phyloP scores from a whole-genome alignment of 345 rosid species.

The Xanthoceras sorbifolium region DNA sequence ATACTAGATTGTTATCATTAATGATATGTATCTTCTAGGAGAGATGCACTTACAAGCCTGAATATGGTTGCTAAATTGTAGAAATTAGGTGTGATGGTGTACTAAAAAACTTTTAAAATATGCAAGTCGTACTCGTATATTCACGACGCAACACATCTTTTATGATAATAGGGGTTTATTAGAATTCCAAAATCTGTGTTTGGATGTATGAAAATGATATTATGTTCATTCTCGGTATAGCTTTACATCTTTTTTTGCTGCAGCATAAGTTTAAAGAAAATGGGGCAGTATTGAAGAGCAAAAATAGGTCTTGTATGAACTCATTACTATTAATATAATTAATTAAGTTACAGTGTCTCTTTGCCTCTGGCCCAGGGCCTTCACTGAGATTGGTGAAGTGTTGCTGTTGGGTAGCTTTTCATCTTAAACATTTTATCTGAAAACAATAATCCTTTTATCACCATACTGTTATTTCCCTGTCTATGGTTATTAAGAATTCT shows the following conservation, averaged over 20 bases:
- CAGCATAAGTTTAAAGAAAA: background rate
- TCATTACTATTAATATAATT: background rate
- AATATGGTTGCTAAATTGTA: background rate
- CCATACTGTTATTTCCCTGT: background rate
- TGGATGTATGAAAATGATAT: background rate
- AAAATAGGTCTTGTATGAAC: background rate
- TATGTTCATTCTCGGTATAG: background rate
- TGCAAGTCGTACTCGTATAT: background rate
- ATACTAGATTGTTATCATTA: background rate
- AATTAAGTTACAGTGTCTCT: background rate
- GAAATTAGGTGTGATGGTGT: background rate
- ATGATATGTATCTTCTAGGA: background rate
- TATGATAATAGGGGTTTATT: background rate
- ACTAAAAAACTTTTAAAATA: background rate
- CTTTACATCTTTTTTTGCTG: background rate
- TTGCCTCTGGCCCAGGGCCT: background rate
- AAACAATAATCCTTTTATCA: background rate
- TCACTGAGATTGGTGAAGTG: background rate
- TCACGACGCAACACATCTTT: background rate
- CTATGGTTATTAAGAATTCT: constrained; percentile 20
- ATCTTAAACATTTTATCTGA: background rate
- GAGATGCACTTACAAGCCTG: background rate
- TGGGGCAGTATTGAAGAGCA: background rate
- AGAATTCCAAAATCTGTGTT: background rate
- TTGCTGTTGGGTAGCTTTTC: background rate